Evolutionary conservation across 495 filamentous ascomycete species (phyloP), one percentile per base, ranked within the genome.

Genomic region (Neurospora sp.): DNA sequence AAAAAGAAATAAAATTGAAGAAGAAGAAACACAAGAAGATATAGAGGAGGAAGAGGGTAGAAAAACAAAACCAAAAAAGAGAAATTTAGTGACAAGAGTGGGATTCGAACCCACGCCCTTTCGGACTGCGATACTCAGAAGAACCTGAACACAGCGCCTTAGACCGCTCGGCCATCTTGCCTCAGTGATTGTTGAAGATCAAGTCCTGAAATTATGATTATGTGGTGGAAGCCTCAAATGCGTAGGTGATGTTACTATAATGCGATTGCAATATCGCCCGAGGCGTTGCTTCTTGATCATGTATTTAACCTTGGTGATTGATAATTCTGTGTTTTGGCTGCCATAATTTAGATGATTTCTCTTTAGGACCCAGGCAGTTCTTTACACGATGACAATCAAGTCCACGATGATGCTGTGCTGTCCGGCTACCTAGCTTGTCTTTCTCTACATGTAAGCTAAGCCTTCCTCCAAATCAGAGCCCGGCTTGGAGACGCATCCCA

Each of bases 101-200:
- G 71, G 73, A 74, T 71, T 74, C 73, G 73, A 74, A 74, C 73
- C 71, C 70, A 71, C 68, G 73, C 71, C 73, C 73, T 74, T 71
- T 61, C 53, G 53, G 53, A 61, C 53, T 61, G 53, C 53, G 53
- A 61, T 14, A 27, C 12, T 61, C 53, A 35, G 22, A 16, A 59
- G 27, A 61, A 16, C 53, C 53, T 61, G 53, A 61, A 61, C 53
- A 53, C 45, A 53, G 45, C 45, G 45, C 45, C 45, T 53, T 53
- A 22, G 45, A 53, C 45, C 45, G 45, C 45, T 53, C 45, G 45
- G 45, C 45, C 45, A 53, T 53, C 45, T 53, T 53, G 45, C 45
- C 45, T 53, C 27, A 0, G 1, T 27, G 1, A 4, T 27, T 53
- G n/a, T 53, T 59, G 20, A 59, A 59, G 0, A 12, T 59, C 1